Evolutionary conservation across 805 yeast genomes (phyloP).

Genomic region (Spencermartinsiella europaea): DNA sequence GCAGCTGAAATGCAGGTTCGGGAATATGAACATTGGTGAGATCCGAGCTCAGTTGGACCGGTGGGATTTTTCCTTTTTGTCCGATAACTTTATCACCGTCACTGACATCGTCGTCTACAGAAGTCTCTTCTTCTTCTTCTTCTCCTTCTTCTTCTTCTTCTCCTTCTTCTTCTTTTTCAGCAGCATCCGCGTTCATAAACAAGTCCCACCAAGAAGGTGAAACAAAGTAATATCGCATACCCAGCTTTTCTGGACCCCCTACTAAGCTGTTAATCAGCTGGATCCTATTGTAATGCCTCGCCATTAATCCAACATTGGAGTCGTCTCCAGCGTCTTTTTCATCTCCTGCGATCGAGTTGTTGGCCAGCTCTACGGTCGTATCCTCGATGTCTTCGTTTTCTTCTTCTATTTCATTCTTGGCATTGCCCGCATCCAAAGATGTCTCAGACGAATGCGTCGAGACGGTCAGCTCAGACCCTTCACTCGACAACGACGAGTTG

Average conservation of each 20-base stretch:
- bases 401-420: no score
- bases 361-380: constrained; percentile 44
- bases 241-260: not conserved
- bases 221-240: constrained; percentile 2
- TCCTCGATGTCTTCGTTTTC: no score
- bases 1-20: not conserved
- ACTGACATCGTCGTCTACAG: not conserved
- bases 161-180: not conserved
- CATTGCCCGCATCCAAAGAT: no score
- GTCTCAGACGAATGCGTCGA: no score
- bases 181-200: not conserved
- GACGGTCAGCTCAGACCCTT: no score
- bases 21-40: not conserved
- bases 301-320: not conserved
- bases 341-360: constrained; percentile 42
- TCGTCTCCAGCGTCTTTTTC: no score
- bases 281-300: not conserved
- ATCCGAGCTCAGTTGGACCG: not conserved
- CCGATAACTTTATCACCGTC: not conserved
- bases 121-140: not conserved
- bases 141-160: not conserved
- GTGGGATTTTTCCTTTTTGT: not conserved
- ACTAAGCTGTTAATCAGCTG: not conserved
- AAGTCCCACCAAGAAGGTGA: constrained; percentile 5
- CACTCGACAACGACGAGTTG: no score